Conservation (phyloP, 768 basidiomycete species). For the Amanita fuliginea region DNA sequence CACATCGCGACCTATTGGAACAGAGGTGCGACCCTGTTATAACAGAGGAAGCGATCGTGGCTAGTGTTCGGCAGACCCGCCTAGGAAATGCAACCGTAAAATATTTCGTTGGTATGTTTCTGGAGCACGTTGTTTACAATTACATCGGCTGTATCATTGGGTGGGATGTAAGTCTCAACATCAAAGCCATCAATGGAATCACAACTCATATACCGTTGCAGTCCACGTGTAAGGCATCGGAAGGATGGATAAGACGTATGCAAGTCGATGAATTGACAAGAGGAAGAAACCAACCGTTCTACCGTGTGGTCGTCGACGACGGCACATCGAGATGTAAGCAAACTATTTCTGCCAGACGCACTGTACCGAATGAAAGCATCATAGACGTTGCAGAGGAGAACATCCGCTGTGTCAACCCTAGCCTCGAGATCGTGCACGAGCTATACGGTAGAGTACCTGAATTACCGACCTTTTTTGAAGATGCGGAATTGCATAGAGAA, state of each 20-base stretch:
- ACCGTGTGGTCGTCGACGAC: conserved; percentile 23
- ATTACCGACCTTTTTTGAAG: conserved; percentile 9
- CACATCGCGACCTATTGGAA: conserved; percentile 17
- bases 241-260: conserved; percentile 35
- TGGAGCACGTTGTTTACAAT: conserved; percentile 25
- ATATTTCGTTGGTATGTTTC: conserved; percentile 40
- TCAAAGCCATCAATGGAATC: not conserved
- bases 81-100: conserved; percentile 14
- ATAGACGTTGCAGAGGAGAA: conserved; percentile 26
- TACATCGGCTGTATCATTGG: conserved; percentile 34
- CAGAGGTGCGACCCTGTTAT: conserved; percentile 19
- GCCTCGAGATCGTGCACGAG: not conserved
- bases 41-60: conserved; percentile 19
- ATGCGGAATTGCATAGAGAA: conserved; percentile 8
- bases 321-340: conserved; percentile 27
- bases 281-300: conserved; percentile 41
- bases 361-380: not conserved
- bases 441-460: not conserved
- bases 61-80: conserved; percentile 15
- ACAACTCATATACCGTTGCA: conserved; percentile 6
- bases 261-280: conserved; percentile 24
- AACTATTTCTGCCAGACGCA: not conserved
- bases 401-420: conserved; percentile 10
- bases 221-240: conserved; percentile 26
- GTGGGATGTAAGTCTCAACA: conserved; percentile 32